Conservation (phyloP, 2,329 filamentous ascomycete species). For the Sporothrix pallida region DNA sequence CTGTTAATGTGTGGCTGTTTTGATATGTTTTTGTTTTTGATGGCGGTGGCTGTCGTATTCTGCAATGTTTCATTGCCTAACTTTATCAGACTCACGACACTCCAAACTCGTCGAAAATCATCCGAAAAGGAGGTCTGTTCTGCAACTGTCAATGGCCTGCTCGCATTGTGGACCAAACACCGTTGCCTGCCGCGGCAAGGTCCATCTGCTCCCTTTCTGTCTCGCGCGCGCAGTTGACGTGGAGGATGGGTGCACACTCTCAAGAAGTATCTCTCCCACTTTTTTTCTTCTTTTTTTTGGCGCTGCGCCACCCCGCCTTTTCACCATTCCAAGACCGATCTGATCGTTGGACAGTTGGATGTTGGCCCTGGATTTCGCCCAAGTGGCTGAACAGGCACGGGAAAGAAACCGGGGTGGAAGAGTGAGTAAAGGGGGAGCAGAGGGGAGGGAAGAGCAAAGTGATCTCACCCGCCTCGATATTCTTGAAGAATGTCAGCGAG, state of each 20-base stretch:
- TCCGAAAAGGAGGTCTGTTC: too few relatives aligned
- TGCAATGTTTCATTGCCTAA: not conserved
- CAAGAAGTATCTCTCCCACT: not conserved
- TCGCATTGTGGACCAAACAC: too few relatives aligned
- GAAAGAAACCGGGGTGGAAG: not conserved
- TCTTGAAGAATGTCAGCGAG: not conserved
- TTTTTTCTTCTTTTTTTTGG: too few relatives aligned
- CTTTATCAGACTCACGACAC: too few relatives aligned
- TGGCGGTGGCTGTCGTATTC: not conserved
- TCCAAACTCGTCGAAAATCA: too few relatives aligned
- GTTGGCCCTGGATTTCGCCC: not conserved
- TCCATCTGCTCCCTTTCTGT: not conserved
- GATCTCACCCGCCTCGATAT: not conserved
- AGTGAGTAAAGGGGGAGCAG: too few relatives aligned
- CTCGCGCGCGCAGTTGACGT: not conserved
- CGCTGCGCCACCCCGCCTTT: conserved; percentile 19
- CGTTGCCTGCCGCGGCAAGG: not conserved
- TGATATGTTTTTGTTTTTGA: too few relatives aligned
- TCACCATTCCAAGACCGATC: not conserved
- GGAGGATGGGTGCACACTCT: not conserved
- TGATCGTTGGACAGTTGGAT: not conserved
- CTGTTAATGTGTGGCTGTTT: too few relatives aligned
- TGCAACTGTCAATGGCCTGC: too few relatives aligned
- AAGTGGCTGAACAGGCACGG: not conserved
- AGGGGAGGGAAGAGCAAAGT: not conserved